Percentiles rank a stretch among this genome's conserved stretches.
phyloP scores from a whole-genome alignment of 495 filamentous ascomycete genomes.

The Penicillium lividum region DNA sequence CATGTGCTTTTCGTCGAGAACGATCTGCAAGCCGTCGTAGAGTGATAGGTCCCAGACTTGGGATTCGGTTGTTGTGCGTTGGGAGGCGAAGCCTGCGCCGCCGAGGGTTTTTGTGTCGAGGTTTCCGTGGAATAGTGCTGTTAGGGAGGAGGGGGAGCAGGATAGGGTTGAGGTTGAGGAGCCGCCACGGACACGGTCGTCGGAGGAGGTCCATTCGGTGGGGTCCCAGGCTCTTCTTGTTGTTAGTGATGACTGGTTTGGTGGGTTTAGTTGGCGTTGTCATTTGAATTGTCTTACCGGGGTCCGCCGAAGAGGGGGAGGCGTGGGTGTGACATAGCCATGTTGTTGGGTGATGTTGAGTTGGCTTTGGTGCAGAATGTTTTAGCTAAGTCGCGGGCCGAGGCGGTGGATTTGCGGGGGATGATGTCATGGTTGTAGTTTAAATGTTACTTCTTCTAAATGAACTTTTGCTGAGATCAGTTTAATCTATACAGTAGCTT shows the following conservation, averaged over 20 bases:
- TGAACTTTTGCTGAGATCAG: too few species aligned
- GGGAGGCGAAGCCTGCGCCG: slow-evolving; percentile 80
- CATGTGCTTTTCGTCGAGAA: slow-evolving; percentile 22
- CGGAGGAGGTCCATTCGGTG: slow-evolving; percentile 62
- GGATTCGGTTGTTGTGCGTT: slow-evolving; percentile 60
- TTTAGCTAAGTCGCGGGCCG: slow-evolving; percentile 2
- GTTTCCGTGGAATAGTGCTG: slow-evolving; percentile 59
- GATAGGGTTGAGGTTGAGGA: slow-evolving; percentile 57
- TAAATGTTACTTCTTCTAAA: neutral
- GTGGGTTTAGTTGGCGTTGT: neutral
- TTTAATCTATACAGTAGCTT: too few species aligned
- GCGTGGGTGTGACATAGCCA: slow-evolving; percentile 20
- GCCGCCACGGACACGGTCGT: slow-evolving; percentile 77
- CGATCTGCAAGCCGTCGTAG: slow-evolving; percentile 56
- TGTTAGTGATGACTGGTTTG: slow-evolving; percentile 1
- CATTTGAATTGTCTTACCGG: slow-evolving; percentile 10
- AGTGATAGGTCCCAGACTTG: slow-evolving; percentile 55
- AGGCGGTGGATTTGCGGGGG: slow-evolving; percentile 15
- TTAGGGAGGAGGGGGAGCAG: slow-evolving; percentile 22
- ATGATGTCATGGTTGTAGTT: slow-evolving; percentile 19
- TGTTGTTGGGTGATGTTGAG: neutral
- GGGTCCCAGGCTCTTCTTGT: slow-evolving; percentile 43
- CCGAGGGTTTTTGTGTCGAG: slow-evolving; percentile 75
- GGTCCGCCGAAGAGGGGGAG: slow-evolving; percentile 22
- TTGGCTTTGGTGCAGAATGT: neutral